A percentile compares a stretch with the other conserved stretches of the same genome.
Conservation (phyloP, 306 rosid genomes). For the Vigna reflexopilosa region DNA sequence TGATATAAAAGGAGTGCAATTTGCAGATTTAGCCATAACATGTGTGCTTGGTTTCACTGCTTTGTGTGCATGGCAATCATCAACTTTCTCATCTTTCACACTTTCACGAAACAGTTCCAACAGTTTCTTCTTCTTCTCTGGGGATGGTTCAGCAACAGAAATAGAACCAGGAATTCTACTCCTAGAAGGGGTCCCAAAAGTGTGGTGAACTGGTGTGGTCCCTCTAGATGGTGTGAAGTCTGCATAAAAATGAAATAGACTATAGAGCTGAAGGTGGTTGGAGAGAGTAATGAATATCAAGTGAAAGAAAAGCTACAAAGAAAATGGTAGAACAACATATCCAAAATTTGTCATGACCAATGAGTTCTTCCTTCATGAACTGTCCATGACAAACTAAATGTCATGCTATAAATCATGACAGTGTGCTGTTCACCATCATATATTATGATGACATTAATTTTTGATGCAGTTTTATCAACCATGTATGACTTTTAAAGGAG, state of each 20-base stretch:
- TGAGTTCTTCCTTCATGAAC: constrained; percentile 3
- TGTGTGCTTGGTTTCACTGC: constrained; percentile 47
- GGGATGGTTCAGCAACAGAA: constrained; percentile 53
- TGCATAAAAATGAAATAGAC: constrained; percentile 42
- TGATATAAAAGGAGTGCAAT: constrained; percentile 53
- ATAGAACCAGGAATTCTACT: constrained; percentile 46
- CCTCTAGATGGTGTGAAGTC: constrained; percentile 94
- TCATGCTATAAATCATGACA: not conserved
- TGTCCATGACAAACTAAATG: constrained; percentile 18
- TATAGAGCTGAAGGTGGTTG: constrained; percentile 12
- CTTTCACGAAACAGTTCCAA: constrained; percentile 79
- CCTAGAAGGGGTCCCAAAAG: constrained; percentile 42
- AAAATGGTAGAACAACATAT: not conserved
- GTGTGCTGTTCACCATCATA: not conserved
- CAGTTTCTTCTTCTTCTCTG: constrained; percentile 78
- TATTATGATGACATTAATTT: not conserved
- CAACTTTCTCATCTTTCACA: constrained; percentile 43
- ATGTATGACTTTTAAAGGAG: not conserved
- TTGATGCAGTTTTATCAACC: no score
- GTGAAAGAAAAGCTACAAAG: not conserved
- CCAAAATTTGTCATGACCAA: not conserved
- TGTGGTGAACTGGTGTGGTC: constrained; percentile 72
- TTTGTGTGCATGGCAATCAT: constrained; percentile 41
- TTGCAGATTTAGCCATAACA: constrained; percentile 56
- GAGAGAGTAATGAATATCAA: not conserved